These are phyloP conservation scores for Fraxinus baroniana DNA, from an alignment of 305 asterid genomes.

Conservation along the genomic window DNA sequence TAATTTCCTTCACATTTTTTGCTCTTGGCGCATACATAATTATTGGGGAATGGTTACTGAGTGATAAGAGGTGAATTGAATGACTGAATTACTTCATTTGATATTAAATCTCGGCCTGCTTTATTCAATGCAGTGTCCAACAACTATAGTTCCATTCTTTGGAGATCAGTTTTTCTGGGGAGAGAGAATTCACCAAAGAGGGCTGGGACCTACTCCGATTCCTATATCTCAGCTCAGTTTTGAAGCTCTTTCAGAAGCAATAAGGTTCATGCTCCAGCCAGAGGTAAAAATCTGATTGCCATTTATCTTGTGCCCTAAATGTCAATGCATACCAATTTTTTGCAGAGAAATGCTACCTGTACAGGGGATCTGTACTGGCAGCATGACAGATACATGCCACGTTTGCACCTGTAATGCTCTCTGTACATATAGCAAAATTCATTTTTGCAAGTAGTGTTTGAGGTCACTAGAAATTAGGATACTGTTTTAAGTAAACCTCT, in stretches of 20 bases:
- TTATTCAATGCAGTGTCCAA: constrained; percentile 78
- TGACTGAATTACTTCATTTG: neutral
- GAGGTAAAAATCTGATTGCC: constrained; percentile 47
- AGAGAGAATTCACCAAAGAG: constrained; percentile 68
- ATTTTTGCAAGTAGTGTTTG: neutral
- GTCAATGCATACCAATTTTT: neutral
- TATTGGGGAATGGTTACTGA: neutral
- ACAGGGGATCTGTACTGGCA: neutral
- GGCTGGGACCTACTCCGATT: constrained; percentile 82
- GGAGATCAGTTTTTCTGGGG: constrained; percentile 99
- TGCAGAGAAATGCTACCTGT: neutral
- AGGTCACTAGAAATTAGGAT: neutral
- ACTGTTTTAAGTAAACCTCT: neutral
- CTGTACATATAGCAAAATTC: neutral
- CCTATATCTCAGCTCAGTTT: constrained; percentile 76
- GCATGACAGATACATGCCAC: neutral
- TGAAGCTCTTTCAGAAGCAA: constrained; percentile 83
- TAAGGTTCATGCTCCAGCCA: constrained; percentile 85
- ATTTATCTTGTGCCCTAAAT: neutral
- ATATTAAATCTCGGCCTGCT: neutral
- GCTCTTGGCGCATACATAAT: neutral
- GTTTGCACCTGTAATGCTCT: neutral
- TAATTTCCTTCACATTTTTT: constrained; percentile 27
- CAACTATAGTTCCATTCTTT: constrained; percentile 94
- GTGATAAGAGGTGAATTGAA: neutral